Percentiles rank a stretch among this genome's conserved stretches.
These are phyloP conservation scores for Pichia terricola DNA, from an alignment of 1,139 yeast species.

Conservation along the genomic window DNA sequence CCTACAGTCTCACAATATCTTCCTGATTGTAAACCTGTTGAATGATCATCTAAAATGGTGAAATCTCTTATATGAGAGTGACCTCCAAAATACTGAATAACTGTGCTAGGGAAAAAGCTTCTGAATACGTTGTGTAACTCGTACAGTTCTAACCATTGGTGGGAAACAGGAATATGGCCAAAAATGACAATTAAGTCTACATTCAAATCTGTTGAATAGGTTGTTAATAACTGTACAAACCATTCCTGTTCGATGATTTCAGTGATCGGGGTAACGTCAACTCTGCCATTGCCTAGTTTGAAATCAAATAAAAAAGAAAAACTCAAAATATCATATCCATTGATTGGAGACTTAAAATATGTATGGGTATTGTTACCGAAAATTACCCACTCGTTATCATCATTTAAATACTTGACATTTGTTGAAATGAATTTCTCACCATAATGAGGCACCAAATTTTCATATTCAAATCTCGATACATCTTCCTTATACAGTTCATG, in stretches of 20 bases:
- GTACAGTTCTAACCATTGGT: conserved; percentile 46
- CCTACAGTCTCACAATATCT: conserved; percentile 90
- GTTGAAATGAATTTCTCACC: conserved; percentile 66
- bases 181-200: conserved; percentile 62
- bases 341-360: conserved; percentile 54
- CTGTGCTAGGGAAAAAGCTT: conserved; percentile 43
- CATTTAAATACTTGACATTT: conserved; percentile 60
- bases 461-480: conserved; percentile 57
- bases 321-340: conserved; percentile 46
- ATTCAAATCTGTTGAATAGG: conserved; percentile 30
- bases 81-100: conserved; percentile 88
- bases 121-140: conserved; percentile 48
- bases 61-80: conserved; percentile 91
- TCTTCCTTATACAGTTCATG: conserved; percentile 80
- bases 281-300: conserved; percentile 45
- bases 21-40: conserved; percentile 83
- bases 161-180: conserved; percentile 75
- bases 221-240: conserved; percentile 47
- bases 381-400: conserved; percentile 43
- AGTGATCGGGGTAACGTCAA: conserved; percentile 56
- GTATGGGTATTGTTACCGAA: conserved; percentile 59
- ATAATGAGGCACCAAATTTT: conserved; percentile 46
- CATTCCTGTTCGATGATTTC: conserved; percentile 50
- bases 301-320: conserved; percentile 81
- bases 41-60: conserved; percentile 50